Percentiles rank a stretch among this genome's conserved stretches.
phyloP scores from a whole-genome alignment of 345 rosid genomes.

The Clausena lansium region DNA sequence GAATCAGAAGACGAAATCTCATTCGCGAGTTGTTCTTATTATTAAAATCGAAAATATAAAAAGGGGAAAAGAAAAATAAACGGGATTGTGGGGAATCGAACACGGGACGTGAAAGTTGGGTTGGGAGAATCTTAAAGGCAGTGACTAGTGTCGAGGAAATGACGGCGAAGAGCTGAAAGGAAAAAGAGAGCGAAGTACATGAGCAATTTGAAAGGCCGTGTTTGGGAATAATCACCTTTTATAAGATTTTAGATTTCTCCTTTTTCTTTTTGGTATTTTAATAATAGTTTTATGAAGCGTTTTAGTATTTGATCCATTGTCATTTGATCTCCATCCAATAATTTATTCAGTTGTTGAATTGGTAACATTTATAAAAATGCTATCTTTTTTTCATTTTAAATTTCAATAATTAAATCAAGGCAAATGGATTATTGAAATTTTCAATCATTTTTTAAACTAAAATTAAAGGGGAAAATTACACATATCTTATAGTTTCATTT shows the following conservation, averaged over 20 bases:
- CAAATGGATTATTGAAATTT: too few species aligned
- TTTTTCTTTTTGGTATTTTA: neutral
- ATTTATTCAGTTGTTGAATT: too few species aligned
- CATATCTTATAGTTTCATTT: too few species aligned
- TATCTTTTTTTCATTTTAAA: too few species aligned
- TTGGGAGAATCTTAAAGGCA: conserved; percentile 5
- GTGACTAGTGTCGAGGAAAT: neutral
- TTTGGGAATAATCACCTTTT: neutral
- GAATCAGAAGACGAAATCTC: conserved; percentile 4
- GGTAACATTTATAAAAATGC: too few species aligned
- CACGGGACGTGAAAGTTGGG: conserved; percentile 28
- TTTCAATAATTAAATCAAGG: too few species aligned
- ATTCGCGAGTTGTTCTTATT: neutral
- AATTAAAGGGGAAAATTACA: too few species aligned
- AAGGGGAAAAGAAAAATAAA: neutral
- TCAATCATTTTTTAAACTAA: too few species aligned
- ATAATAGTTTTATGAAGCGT: too few species aligned
- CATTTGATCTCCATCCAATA: too few species aligned
- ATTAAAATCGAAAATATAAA: neutral
- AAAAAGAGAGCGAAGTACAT: neutral
- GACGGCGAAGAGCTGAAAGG: neutral
- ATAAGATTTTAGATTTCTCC: neutral
- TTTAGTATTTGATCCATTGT: too few species aligned
- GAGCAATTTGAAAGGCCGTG: neutral
- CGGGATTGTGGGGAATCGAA: conserved; percentile 30